Percentiles rank a stretch among this genome's conserved stretches.
Conservation (phyloP, 768 basidiomycete genomes). For the Leccinum incarnatum region DNA sequence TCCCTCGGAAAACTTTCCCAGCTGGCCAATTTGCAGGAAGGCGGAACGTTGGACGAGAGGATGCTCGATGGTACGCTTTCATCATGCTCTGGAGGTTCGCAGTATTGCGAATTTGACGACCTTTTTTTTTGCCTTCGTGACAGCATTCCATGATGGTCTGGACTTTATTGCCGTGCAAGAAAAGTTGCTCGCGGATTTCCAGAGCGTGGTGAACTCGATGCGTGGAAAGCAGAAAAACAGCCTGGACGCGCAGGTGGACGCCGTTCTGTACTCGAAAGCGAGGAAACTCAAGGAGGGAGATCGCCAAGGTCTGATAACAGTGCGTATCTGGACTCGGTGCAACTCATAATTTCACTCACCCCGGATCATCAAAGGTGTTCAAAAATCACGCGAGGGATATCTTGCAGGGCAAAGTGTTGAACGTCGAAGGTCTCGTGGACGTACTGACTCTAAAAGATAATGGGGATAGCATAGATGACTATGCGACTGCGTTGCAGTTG, state of each 20-base stretch:
- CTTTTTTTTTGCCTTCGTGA: not conserved
- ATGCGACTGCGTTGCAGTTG: constrained; percentile 65
- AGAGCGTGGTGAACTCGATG: constrained; percentile 40
- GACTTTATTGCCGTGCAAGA: constrained; percentile 88
- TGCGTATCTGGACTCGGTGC: constrained; percentile 11
- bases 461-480: constrained; percentile 53
- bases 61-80: constrained; percentile 52
- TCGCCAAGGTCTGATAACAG: constrained; percentile 48
- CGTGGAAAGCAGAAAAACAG: constrained; percentile 59
- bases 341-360: not conserved
- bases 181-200: constrained; percentile 62
- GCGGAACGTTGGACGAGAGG: constrained; percentile 42
- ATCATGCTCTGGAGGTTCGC: not conserved
- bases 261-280: constrained; percentile 56
- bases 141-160: constrained; percentile 83
- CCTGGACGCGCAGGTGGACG: constrained; percentile 66
- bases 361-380: constrained; percentile 50
- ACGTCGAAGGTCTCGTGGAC: constrained; percentile 80
- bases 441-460: constrained; percentile 86
- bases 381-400: constrained; percentile 64
- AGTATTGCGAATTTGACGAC: constrained; percentile 3
- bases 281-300: constrained; percentile 37
- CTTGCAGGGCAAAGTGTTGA: constrained; percentile 70
- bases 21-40: constrained; percentile 59
- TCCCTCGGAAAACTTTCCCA: constrained; percentile 88